Evolutionary conservation across 345 rosid species (phyloP), one percentile per base, ranked within the genome.

Genomic region (Gossypium longicalyx): DNA sequence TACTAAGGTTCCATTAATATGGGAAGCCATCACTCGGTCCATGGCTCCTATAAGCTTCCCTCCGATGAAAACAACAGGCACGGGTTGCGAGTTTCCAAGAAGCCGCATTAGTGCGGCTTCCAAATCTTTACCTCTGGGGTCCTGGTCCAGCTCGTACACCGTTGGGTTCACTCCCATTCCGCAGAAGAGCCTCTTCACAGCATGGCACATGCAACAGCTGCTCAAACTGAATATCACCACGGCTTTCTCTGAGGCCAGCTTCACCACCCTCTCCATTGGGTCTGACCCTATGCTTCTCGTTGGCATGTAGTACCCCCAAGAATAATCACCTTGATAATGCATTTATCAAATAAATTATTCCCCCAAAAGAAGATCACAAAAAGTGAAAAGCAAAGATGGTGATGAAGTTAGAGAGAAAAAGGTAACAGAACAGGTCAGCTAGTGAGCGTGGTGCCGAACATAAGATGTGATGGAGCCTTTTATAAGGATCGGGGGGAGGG

Each of bases 121-220:
- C 29, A 89, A 76, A 53, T 89, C 94, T 61, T 77, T 77, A 59
- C 94, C 94, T 63, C 83, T 76, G 3, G 91, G 89, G 48, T 87
- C 86, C 38, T 80, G 80, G 79, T 88, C 94, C 45, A 89, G 76
- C 83, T 89, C 94, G 67, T 84, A 82, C 11, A 88, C 90, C 0
- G 86, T 85, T 9, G 90, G 90, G 80, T 77, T 85, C 76, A 89
- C 94, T 1, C 93, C 94, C 94, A 89, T 83, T 65, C 91, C 91
- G 51, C 90, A 82, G 54, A 89, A 86, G 11, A 89, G 82, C 75
- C 89, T 77, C 85, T 89, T 88, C 81, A 88, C 89, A 0, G 94
- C 90, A 45, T 88, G 94, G 80, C 94, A 89, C 90, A 89, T 86
- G 87, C 89, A 87, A 61, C 91, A 87, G 62, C 86, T 80, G 64